Conservation (phyloP, 2,329 filamentous ascomycete species). For the Pyrenochaeta sp. region DNA sequence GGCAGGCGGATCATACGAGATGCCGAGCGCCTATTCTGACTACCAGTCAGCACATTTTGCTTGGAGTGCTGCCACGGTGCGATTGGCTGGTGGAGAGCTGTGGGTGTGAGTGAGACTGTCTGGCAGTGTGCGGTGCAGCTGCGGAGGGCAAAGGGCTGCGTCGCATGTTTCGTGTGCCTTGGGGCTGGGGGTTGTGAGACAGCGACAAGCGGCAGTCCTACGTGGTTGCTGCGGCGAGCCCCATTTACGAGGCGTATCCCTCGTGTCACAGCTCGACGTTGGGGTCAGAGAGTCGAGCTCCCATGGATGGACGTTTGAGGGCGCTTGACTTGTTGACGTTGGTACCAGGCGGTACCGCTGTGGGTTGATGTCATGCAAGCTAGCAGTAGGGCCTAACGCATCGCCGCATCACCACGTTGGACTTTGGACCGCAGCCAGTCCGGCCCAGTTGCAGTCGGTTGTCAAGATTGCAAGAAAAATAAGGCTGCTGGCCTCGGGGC, state of each 20-base stretch:
- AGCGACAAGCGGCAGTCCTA: constrained; percentile 1
- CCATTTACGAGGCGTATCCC: not conserved
- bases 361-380: constrained; percentile 32
- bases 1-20: constrained; percentile 26
- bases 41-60: constrained; percentile 16
- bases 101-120: not conserved
- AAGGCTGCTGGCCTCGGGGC: not conserved
- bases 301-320: constrained; percentile 1
- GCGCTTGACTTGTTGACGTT: constrained; percentile 10
- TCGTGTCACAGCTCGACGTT: not conserved
- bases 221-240: constrained; percentile 34
- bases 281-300: not conserved
- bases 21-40: constrained; percentile 34
- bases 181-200: constrained; percentile 19
- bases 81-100: constrained; percentile 19
- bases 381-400: constrained; percentile 21
- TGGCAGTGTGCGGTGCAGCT: not conserved
- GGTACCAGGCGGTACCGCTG: not conserved
- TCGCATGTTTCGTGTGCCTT: constrained; percentile 25
- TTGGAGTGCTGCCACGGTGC: not conserved
- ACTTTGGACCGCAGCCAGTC: constrained; percentile 1
- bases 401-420: constrained; percentile 20
- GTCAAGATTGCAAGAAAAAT: not conserved
- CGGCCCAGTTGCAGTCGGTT: not conserved
- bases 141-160: not conserved